These are phyloP conservation scores for Delitschia confertaspora DNA, from an alignment of 495 filamentous ascomycete species.

Conservation along the genomic window DNA sequence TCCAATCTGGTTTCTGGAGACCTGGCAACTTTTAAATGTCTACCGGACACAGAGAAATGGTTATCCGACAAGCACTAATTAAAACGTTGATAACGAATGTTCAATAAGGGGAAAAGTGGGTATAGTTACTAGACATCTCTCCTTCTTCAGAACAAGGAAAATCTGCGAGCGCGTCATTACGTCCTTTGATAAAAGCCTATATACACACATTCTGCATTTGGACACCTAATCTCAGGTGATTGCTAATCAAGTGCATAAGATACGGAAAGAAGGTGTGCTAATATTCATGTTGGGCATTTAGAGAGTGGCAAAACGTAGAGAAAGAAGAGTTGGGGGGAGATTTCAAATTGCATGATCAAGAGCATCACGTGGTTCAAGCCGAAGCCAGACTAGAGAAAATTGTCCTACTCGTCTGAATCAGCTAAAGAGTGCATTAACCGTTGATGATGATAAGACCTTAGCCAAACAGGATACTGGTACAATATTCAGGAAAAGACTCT, in stretches of 20 bases:
- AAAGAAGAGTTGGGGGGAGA: conserved; percentile 41
- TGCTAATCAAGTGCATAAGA: conserved; percentile 35
- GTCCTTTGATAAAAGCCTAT: conserved; percentile 45
- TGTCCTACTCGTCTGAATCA: conserved; percentile 19
- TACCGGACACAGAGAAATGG: conserved; percentile 37
- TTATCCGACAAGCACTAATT: conserved; percentile 44
- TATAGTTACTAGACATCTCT: conserved; percentile 53
- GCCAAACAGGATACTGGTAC: conserved; percentile 45
- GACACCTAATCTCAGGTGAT: conserved; percentile 38
- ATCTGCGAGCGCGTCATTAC: conserved; percentile 35
- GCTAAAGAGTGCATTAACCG: conserved; percentile 41
- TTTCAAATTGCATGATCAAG: conserved; percentile 38
- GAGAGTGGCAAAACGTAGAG: conserved; percentile 47
- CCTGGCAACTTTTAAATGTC: conserved; percentile 43
- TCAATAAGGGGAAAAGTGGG: conserved; percentile 33
- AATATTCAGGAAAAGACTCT: conserved; percentile 43
- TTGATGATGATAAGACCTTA: conserved; percentile 55
- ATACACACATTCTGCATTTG: conserved; percentile 56
- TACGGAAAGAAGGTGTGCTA: conserved; percentile 33
- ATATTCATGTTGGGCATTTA: conserved; percentile 38
- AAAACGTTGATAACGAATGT: conserved; percentile 39
- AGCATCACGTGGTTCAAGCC: conserved; percentile 37
- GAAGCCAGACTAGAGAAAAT: conserved; percentile 37
- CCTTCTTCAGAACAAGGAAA: conserved; percentile 46
- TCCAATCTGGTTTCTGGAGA: conserved; percentile 41